phyloP scores from a whole-genome alignment of 768 basidiomycete genomes.

The Hygrocybe punicea region DNA sequence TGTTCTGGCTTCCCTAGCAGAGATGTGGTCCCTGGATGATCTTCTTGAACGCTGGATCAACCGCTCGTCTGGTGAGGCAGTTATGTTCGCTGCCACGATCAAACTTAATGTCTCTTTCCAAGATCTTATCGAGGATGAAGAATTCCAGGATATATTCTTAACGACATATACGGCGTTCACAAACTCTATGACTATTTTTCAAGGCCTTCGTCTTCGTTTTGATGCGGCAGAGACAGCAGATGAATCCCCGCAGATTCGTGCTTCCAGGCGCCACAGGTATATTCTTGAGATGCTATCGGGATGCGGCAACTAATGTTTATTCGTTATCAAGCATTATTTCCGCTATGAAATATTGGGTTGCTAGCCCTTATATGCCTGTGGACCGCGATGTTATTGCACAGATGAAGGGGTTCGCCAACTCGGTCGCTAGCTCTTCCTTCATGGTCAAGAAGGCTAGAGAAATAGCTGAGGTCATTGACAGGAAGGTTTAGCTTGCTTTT shows the following conservation, averaged over 20 bases:
- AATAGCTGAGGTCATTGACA: neutral
- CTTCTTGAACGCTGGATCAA: slow-evolving; percentile 6
- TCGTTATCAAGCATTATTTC: slow-evolving; percentile 3
- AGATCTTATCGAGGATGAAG: slow-evolving; percentile 1
- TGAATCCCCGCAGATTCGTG: neutral
- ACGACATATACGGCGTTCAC: slow-evolving; percentile 3
- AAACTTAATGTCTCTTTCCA: neutral
- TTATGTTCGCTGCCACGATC: neutral
- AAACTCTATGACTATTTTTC: neutral
- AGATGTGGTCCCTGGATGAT: slow-evolving; percentile 4
- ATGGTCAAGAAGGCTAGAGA: slow-evolving; percentile 3
- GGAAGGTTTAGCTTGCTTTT: neutral
- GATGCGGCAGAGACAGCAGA: neutral
- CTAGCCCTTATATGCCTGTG: neutral
- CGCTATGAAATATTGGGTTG: slow-evolving; percentile 7
- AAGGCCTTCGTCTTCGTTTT: slow-evolving; percentile 1
- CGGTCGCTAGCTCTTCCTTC: slow-evolving; percentile 6
- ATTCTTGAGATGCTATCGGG: neutral
- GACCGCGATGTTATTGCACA: neutral
- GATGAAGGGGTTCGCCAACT: slow-evolving; percentile 6
- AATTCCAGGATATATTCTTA: slow-evolving; percentile 7
- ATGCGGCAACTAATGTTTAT: neutral
- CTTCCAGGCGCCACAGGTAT: slow-evolving; percentile 5
- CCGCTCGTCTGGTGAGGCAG: neutral
- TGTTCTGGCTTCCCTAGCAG: neutral